Evolutionary conservation across 495 filamentous ascomycete genomes (phyloP).

Genomic region (Penicillium longicatenatum): DNA sequence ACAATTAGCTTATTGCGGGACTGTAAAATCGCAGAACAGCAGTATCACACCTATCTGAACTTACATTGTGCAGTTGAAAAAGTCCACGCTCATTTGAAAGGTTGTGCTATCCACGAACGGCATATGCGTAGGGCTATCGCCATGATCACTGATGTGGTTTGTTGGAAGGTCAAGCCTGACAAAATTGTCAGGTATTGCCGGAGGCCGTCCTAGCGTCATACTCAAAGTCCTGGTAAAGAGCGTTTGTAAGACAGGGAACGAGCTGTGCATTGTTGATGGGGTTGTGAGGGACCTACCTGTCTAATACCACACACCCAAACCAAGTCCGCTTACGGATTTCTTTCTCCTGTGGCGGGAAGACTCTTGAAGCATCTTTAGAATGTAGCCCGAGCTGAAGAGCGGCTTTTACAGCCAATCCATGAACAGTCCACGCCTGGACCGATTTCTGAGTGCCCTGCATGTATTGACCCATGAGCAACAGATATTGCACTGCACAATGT

Average conservation of each 20-base stretch:
- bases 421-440: slow-evolving; percentile 2
- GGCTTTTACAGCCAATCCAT: slow-evolving; percentile 4
- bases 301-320: background rate
- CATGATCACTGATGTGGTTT: background rate
- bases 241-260: background rate
- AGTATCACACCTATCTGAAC: background rate
- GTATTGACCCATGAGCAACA: slow-evolving; percentile 3
- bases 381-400: background rate
- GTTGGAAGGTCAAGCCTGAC: slow-evolving; percentile 1
- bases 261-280: background rate
- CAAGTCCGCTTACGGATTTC: slow-evolving; percentile 1
- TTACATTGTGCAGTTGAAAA: background rate
- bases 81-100: slow-evolving; percentile 4
- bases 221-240: background rate
- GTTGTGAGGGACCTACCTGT: background rate
- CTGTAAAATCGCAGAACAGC: background rate
- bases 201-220: background rate
- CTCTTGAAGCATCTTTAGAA: background rate
- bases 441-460: slow-evolving; percentile 3
- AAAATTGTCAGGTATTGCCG: slow-evolving; percentile 1
- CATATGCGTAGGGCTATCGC: background rate
- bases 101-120: background rate
- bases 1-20: background rate
- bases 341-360: slow-evolving; percentile 1
- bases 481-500: background rate